Base-by-base conservation (phyloP, 2,329 filamentous ascomycete genomes). In the Pleoardoris graminearum region DNA sequence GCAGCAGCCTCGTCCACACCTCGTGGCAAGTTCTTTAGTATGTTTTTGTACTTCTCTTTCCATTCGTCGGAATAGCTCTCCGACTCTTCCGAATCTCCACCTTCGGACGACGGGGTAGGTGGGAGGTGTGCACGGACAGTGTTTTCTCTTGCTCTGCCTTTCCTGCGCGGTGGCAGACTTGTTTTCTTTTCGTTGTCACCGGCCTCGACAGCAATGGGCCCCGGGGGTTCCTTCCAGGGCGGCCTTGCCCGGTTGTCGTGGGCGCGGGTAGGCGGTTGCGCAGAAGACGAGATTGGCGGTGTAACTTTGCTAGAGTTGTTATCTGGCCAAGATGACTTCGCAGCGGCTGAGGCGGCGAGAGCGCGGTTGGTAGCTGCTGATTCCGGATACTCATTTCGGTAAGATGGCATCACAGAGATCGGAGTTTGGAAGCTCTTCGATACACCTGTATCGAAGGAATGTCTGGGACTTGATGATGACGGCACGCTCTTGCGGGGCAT, bases 1-100 rank as follows among this genome's bases (percentile, higher is more conserved):
- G 93, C 94, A 3, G 92, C 89, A 22, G 81, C 78, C 59, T 87
- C 83, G 67, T 99, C 94, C 3, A 97, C 84, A 0, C 91, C 91
- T 48, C 86, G 82, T 0, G 92, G 92, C 1, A 97, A 75, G 51
- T 87, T 87, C 66, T 89, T 91, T 66, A 97, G 77, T 19, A 96
- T 67, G 7, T 65, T 54, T 4, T 63, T 59, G 7, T 66, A 65
- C 19, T 64, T 60, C 27, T 59, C 65, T 50, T 69, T 70, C 72
- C 72, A 75, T 50, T 69, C 70, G 29, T 71, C 66, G 16, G 62
- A 67, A 23, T 74, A 68, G 45, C 64, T 57, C 6, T 58, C 55
- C 5, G 64, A 59, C 16, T 52, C 53, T 4, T 60, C 60, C 10
- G 62, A 60, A 21, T 66, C 60, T 11, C 50, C 55, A 4, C 57